Conservation (phyloP, 164 flowering plant genomes). For the Aristolochia californica region DNA sequence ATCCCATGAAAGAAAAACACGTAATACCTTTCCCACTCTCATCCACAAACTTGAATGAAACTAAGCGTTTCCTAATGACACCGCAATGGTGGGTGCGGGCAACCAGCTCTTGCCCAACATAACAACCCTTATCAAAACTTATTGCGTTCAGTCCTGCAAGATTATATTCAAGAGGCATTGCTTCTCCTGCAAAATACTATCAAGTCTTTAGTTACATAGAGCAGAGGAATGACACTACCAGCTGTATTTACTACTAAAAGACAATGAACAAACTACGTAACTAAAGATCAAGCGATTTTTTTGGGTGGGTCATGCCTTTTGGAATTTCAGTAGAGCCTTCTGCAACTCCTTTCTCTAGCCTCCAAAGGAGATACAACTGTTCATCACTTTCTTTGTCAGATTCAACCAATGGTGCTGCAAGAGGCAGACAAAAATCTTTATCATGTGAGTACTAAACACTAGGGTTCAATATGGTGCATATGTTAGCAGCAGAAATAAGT, state of each 20-base stretch:
- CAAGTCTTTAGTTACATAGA: no score
- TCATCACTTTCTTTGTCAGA: conserved; percentile 76
- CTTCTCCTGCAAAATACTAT: conserved; percentile 46
- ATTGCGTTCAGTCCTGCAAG: conserved; percentile 79
- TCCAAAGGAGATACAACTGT: conserved; percentile 56
- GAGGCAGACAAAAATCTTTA: background rate
- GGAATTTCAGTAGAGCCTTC: conserved; percentile 90
- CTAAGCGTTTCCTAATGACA: conserved; percentile 71
- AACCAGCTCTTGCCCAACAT: conserved; percentile 85
- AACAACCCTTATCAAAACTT: conserved; percentile 94
- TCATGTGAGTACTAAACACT: background rate
- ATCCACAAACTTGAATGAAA: conserved; percentile 61
- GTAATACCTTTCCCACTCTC: conserved; percentile 43
- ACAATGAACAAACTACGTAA: background rate
- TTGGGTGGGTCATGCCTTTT: conserved; percentile 40
- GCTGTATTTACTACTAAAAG: background rate
- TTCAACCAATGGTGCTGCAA: conserved; percentile 86
- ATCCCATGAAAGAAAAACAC: background rate
- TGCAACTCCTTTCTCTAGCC: conserved; percentile 84
- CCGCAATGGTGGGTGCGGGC: conserved; percentile 95
- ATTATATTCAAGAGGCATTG: conserved; percentile 88
- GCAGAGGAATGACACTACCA: background rate
- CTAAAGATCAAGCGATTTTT: no score
- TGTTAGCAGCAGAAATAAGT: background rate
- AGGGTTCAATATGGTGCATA: background rate